Evolutionary conservation across 2,329 filamentous ascomycete genomes (phyloP).

Genomic region (Colletotrichum endophyticum): DNA sequence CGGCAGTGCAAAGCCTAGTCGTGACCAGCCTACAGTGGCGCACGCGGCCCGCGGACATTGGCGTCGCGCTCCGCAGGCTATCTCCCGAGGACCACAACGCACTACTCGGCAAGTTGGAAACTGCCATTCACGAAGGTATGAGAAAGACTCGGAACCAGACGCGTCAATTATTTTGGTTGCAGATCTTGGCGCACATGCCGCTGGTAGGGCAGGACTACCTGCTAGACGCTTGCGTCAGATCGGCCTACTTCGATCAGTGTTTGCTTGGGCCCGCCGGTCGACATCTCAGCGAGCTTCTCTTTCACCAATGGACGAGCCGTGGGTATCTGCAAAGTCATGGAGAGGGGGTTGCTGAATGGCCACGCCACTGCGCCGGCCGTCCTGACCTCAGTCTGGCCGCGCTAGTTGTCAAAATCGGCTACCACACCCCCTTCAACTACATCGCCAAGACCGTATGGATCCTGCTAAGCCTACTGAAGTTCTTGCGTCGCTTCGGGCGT

Average conservation of each 20-base stretch:
- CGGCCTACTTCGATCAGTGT: background rate
- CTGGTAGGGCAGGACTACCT: constrained; percentile 15
- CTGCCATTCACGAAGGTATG: background rate
- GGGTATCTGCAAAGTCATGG: background rate
- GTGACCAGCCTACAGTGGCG: background rate
- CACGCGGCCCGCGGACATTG: constrained; percentile 14
- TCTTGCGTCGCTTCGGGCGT: constrained; percentile 16
- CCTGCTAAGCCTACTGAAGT: constrained; percentile 18
- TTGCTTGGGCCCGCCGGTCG: background rate
- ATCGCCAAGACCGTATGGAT: background rate
- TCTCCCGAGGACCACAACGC: background rate
- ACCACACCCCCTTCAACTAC: background rate
- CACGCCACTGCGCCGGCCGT: background rate
- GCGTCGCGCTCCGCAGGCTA: background rate
- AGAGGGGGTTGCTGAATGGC: background rate
- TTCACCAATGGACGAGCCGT: constrained; percentile 25
- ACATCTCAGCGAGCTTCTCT: constrained; percentile 22
- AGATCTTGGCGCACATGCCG: constrained; percentile 23
- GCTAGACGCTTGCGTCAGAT: constrained; percentile 19
- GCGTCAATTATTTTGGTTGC: constrained; percentile 19
- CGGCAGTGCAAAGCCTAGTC: constrained; percentile 12
- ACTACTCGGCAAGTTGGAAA: constrained; percentile 1
- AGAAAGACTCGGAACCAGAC: background rate
- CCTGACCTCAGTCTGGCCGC: background rate
- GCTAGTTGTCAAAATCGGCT: background rate